Conservation (phyloP, 1,284 basidiomycete species). For the Coniferiporia sulphurascens region DNA sequence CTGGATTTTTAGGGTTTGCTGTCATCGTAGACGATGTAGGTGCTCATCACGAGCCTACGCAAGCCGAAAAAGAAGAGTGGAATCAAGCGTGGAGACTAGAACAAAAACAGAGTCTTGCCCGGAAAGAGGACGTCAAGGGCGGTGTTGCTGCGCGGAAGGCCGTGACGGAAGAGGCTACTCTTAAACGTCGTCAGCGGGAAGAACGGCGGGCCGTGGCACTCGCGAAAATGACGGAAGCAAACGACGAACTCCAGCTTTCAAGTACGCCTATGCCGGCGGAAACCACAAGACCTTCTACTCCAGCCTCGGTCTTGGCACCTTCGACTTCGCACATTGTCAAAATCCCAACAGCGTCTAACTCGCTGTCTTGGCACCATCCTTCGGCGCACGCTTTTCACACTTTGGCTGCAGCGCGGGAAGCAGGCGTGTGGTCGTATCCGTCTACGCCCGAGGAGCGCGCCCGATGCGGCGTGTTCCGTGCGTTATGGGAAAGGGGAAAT, state of each 20-base stretch:
- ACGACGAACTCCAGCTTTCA: constrained; percentile 13
- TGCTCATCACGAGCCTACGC: constrained; percentile 57
- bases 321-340: constrained; percentile 46
- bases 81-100: constrained; percentile 44
- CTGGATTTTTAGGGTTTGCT: constrained; percentile 53
- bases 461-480: constrained; percentile 74
- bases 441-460: constrained; percentile 59
- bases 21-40: constrained; percentile 71
- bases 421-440: constrained; percentile 79
- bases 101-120: constrained; percentile 40
- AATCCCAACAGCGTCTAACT: constrained; percentile 57
- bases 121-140: constrained; percentile 42
- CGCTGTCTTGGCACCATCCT: constrained; percentile 58
- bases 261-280: constrained; percentile 20
- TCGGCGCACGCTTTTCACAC: constrained; percentile 42
- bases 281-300: constrained; percentile 24
- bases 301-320: constrained; percentile 18
- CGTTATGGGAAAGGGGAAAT: constrained; percentile 76
- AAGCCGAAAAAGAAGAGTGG: constrained; percentile 51
- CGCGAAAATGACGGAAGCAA: constrained; percentile 28
- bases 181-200: constrained; percentile 69
- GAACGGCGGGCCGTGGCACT: constrained; percentile 42
- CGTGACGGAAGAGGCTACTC: constrained; percentile 56
- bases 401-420: constrained; percentile 55
- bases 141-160: constrained; percentile 39